phyloP scores from a whole-genome alignment of 768 basidiomycete genomes.

The Hygrocybe punicea region DNA sequence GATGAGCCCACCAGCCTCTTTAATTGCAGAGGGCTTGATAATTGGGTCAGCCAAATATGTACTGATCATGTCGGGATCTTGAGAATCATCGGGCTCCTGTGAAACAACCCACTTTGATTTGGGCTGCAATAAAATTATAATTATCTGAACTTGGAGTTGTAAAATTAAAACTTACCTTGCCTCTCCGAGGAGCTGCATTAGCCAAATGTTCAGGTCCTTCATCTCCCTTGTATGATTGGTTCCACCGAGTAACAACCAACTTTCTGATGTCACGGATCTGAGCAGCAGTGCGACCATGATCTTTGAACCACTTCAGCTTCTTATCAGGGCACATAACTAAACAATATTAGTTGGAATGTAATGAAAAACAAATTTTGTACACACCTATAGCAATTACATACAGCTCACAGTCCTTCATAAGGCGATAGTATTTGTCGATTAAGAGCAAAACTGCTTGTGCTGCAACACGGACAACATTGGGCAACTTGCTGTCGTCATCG shows the following conservation, averaged over 20 bases:
- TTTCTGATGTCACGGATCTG: not conserved
- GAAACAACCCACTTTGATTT: not conserved
- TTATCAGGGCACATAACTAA: not conserved
- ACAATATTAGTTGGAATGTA: not conserved
- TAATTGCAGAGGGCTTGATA: not conserved
- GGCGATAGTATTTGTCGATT: not conserved
- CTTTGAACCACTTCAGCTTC: not conserved
- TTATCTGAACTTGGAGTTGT: not conserved
- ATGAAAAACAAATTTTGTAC: not conserved
- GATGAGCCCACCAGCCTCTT: not conserved
- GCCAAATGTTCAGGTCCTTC: not conserved
- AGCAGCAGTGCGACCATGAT: not conserved
- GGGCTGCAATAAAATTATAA: not conserved
- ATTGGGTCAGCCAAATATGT: not conserved
- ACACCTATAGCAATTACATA: not conserved
- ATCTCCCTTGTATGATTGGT: not conserved
- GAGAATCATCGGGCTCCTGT: not conserved
- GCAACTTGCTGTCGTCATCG: not conserved
- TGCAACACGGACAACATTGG: not conserved
- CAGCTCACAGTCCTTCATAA: not conserved
- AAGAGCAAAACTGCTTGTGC: not conserved
- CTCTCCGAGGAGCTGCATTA: not conserved
- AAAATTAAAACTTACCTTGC: not conserved
- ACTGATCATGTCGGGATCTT: not conserved
- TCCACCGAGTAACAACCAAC: not conserved